Percentiles rank a stretch among this genome's conserved stretches.
Conservation (phyloP, 495 filamentous ascomycete species). For the Amorphotheca resinae region DNA sequence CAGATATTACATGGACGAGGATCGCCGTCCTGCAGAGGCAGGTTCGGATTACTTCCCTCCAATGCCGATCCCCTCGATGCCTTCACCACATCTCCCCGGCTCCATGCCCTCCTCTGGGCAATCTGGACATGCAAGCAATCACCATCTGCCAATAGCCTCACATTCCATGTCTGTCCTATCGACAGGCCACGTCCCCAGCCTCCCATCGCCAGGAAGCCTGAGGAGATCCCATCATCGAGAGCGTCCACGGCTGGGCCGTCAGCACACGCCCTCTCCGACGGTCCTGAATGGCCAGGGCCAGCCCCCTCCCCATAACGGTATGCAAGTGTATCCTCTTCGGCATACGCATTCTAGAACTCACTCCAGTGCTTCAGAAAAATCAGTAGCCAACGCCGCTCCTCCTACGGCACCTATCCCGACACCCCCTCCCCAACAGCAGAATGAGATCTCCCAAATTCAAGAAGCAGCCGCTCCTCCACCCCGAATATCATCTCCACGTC, state of each 20-base stretch:
- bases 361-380: conserved; percentile 33
- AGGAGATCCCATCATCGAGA: conserved; percentile 30
- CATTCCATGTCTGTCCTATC: conserved; percentile 65
- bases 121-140: conserved; percentile 11
- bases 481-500: conserved; percentile 46
- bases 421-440: conserved; percentile 32
- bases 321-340: conserved; percentile 16
- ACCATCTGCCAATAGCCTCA: conserved; percentile 20
- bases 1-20: conserved; percentile 54
- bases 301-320: conserved; percentile 25
- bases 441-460: conserved; percentile 20
- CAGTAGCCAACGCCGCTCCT: conserved; percentile 10
- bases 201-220: conserved; percentile 72
- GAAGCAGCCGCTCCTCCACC: conserved; percentile 44
- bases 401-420: conserved; percentile 40
- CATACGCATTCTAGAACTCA: conserved; percentile 34
- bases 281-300: conserved; percentile 29
- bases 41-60: conserved; percentile 82
- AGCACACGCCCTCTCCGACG: conserved; percentile 76
- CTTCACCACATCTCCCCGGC: conserved; percentile 30
- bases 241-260: conserved; percentile 49
- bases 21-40: conserved; percentile 54
- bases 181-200: conserved; percentile 64
- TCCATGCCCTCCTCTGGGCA: conserved; percentile 15
- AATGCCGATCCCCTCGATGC: conserved; percentile 45